Evolutionary conservation across 2,329 filamentous ascomycete genomes (phyloP), one percentile per base, ranked within the genome.

Genomic region (Bisporella sp.): DNA sequence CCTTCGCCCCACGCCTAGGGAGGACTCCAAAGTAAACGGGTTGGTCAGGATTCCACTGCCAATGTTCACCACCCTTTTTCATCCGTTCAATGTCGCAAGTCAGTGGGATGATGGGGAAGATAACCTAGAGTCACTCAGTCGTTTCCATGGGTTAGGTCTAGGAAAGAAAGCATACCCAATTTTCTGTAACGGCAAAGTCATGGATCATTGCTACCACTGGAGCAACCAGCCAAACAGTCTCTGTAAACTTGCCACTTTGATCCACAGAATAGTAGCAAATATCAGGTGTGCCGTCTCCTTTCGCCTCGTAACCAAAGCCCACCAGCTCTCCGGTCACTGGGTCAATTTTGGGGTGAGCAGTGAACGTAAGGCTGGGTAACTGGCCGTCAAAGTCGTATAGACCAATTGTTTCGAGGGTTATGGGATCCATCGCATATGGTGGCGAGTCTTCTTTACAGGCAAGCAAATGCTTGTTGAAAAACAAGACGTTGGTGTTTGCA

Each of bases 401-500:
- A 0, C 73, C 73, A 5, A 76, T 71, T 0, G 77, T 73, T 4
- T 68, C 68, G 29, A 77, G 70, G 0, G 77, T 71, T 9, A 71
- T 64, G 0, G 65, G 62, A 45, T 78, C 68, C 40, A 74, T 67
- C 0, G 73, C 72, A 52, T 70, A 77, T 0, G 76, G 76, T 1
- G 74, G 77, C 3, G 73, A 69, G 21, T 71, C 70, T 3, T 77
- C 72, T 54, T 82, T 82, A 40, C 67, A 68, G 0, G 77, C 76
- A 5, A 81, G 66, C 46, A 81, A 57, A 40, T 75, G 70, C 0
- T 76, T 76, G 6, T 74, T 66, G 72, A 75, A 82, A 57, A 75
- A 78, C 0, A 77, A 68, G 12, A 82, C 66, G 47, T 82, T 82
- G 1, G 79, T 82, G 55, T 82, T 82, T 4, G 73, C 71, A 0